A percentile compares a stretch with the other conserved stretches of the same genome.
phyloP scores from a whole-genome alignment of 176 grass and related monocot genomes.

The Avena insularis region DNA sequence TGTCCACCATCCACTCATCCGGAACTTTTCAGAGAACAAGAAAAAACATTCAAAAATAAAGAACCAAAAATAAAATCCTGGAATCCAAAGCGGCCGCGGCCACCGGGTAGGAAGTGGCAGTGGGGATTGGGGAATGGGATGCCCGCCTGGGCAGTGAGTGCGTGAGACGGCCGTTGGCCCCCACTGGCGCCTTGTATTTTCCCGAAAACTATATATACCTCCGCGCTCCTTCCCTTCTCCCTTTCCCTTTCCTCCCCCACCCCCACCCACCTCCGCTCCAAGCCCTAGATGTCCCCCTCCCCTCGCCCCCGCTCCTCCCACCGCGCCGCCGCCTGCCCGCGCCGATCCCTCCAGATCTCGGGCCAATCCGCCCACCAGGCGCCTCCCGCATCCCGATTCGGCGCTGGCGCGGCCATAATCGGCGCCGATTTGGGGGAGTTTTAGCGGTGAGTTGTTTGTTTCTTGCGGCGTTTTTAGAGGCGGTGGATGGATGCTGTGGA shows the following conservation, averaged over 20 bases:
- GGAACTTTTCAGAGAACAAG: not conserved
- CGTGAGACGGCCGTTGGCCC: conserved; percentile 44
- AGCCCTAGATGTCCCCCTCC: conserved; percentile 59
- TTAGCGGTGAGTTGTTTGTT: conserved; percentile 1
- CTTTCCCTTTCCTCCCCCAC: conserved; percentile 63
- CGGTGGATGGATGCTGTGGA: conserved; percentile 77
- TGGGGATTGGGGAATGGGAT: not conserved
- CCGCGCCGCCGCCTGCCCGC: conserved; percentile 15
- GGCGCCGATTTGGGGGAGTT: conserved; percentile 37
- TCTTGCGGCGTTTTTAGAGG: conserved; percentile 5
- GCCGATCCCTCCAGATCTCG: conserved; percentile 47
- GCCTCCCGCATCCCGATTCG: conserved; percentile 34
- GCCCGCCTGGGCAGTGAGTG: conserved; percentile 37
- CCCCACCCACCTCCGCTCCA: conserved; percentile 46
- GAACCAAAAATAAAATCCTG: not conserved
- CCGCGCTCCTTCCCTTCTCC: conserved; percentile 45
- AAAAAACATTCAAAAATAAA: not conserved
- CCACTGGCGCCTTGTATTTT: conserved; percentile 63
- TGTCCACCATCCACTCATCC: conserved; percentile 18
- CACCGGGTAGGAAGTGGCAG: not conserved
- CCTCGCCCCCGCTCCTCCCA: conserved; percentile 21
- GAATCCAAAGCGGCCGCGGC: not conserved
- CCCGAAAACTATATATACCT: conserved; percentile 99
- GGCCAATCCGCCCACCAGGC: conserved; percentile 19
- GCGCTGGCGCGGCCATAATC: conserved; percentile 34